Base-by-base conservation (phyloP, 108 stramenopile species). In the Nannochloropsis salina region DNA sequence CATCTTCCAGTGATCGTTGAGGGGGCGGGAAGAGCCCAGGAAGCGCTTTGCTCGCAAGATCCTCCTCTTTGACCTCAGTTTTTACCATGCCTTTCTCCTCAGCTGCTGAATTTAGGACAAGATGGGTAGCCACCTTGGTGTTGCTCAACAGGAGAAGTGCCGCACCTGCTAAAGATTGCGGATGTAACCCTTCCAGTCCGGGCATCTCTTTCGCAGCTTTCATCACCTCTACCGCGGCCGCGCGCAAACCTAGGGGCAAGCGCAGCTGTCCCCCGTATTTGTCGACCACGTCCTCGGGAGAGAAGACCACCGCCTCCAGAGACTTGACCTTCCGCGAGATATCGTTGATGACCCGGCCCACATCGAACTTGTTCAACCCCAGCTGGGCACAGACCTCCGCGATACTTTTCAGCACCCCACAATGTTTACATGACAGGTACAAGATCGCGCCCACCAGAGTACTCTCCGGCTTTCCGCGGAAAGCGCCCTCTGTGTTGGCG, bases 331-430 rank as follows among this genome's bases (percentile, higher is more conserved):
- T 74, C 61, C 61, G 61, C 3, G 61, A 74, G 61, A 74, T 74
- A 74, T 74, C 61, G 61, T 74, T 74, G 61, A 74, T 74, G 20
- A 74, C 61, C 8, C 61, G 61, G 20, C 61, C 61, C 3, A 74
- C 61, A 15, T 74, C 61, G n/a, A 74, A 74, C n/a, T 74, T 74
- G 61, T 74, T 74, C 61, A n/a, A n/a, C 61, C 61, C 61, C 61
- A 74, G n/a, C 61, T 74, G 6, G 20, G 61, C 15, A n/a, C 61
- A 74, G 5, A 74, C 61, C 6, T 74, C 61, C 20, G 61, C 61
- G 8, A 74, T 74, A n/a, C 61, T 74, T n/a, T 74, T 74, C 20
- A 74, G 61, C 20, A 74, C 61, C 61, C 61, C 61, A 74, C 61
- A 74, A n/a, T 74, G 61, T n/a, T 74, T 74, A n/a, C 61, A 74